Evolutionary conservation across 352 stramenopile genomes (phyloP), one percentile per base, ranked within the genome.

Genomic region (Nothophytophthora sp.): DNA sequence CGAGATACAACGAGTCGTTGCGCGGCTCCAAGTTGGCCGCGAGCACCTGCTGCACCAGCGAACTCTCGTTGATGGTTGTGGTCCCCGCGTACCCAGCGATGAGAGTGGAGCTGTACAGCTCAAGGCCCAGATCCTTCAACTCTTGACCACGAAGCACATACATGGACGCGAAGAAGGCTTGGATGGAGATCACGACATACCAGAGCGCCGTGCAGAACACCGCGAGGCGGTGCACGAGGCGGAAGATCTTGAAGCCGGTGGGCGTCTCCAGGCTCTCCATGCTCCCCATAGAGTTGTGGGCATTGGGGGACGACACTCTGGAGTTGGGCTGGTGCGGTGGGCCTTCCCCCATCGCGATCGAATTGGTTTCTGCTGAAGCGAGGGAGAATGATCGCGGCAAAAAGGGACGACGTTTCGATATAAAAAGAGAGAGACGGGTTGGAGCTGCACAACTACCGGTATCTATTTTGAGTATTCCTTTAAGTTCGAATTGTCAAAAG

Each of bases 1-100:
- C 41, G 22, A 76, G 39, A 35, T 52, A 82, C 11, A 78, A 12
- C 28, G 66, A 66, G 29, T 59, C 63, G 13, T 56, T 49, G 0
- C 60, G 55, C 9, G 40, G 45, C 4, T 44, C 33, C 4, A 63
- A 76, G n/a, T 32, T 45, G 18, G 56, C 48, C 18, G 28, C 19
- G 9, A 65, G 36, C 3, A 64, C 20, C 9, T 57, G 23, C 23
- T 61, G 29, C 11, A 79, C 30, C 9, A 77, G 35, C 9, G 41
- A 48, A 15, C 59, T 69, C 1, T 73, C 50, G 4, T 55, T 37
- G 27, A 74, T 51, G 0, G 35, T 55, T 27, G 10, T 24, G 11
- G n/a, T 42, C 1, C 63, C 63, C 5, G 52, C 35, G 29, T 61
- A 71, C 4, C 34, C 37, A 6, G 32, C 41, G 18, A 77, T 71